A percentile compares a stretch with the other conserved stretches of the same genome.
phyloP scores from a whole-genome alignment of 2,329 filamentous ascomycete genomes.

The Neonectria coccinea region DNA sequence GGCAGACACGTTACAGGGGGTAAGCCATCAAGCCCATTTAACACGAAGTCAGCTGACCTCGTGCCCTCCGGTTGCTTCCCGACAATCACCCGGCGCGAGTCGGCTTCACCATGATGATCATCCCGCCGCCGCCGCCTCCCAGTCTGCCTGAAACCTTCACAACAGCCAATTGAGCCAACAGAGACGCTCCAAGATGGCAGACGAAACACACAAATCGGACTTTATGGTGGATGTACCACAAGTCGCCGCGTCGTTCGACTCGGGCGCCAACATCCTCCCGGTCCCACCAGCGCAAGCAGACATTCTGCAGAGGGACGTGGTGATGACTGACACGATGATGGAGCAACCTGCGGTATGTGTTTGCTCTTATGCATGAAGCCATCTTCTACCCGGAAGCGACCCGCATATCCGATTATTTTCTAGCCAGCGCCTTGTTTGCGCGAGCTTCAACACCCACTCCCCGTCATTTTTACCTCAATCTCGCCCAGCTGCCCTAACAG shows the following conservation, averaged over 20 bases:
- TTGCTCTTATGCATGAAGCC: slow-evolving; percentile 7
- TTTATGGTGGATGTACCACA: slow-evolving; percentile 35
- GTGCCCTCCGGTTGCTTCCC: slow-evolving; percentile 22
- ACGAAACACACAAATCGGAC: slow-evolving; percentile 43
- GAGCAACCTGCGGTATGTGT: slow-evolving; percentile 56
- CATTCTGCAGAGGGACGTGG: slow-evolving; percentile 52
- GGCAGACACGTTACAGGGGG: slow-evolving; percentile 31
- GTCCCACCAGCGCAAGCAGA: slow-evolving; percentile 37
- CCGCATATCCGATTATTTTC: neutral
- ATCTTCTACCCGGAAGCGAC: neutral
- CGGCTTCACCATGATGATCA: slow-evolving; percentile 10
- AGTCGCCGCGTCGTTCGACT: slow-evolving; percentile 38
- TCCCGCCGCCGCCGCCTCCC: slow-evolving; percentile 12
- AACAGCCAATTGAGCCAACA: slow-evolving; percentile 21
- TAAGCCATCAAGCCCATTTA: slow-evolving; percentile 16
- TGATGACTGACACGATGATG: slow-evolving; percentile 58
- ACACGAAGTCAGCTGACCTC: slow-evolving; percentile 57
- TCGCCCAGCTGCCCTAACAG: neutral
- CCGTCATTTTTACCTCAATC: neutral
- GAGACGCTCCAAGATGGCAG: slow-evolving; percentile 45
- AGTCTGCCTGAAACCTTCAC: slow-evolving; percentile 16
- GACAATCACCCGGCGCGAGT: slow-evolving; percentile 44
- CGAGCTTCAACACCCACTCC: neutral
- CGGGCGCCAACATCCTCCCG: slow-evolving; percentile 35
- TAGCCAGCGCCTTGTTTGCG: neutral